Evolutionary conservation across 1,139 yeast species (phyloP).

Genomic region (Blastobotrys elegans): DNA sequence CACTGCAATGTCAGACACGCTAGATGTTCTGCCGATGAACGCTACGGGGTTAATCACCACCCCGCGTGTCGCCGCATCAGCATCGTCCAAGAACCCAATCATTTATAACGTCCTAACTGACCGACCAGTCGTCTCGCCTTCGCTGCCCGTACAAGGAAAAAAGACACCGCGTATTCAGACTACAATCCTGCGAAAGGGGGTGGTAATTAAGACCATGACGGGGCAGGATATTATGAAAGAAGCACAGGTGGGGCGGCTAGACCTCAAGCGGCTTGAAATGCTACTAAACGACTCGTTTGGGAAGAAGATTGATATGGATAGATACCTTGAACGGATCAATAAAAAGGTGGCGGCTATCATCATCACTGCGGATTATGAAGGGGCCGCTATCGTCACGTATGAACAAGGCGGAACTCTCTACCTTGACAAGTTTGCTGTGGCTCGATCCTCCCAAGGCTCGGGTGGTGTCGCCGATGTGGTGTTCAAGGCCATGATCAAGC

Average conservation of each 20-base stretch:
- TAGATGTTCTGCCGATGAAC: conserved; percentile 43
- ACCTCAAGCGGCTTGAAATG: conserved; percentile 49
- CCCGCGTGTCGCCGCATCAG: conserved; percentile 40
- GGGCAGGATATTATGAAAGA: conserved; percentile 44
- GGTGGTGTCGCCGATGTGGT: conserved; percentile 92
- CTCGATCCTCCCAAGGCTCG: conserved; percentile 77
- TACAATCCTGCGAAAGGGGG: conserved; percentile 74
- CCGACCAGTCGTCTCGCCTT: conserved; percentile 86
- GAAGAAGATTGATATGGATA: conserved; percentile 55
- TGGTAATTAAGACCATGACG: conserved; percentile 41
- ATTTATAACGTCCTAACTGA: conserved; percentile 87
- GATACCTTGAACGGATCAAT: conserved; percentile 62
- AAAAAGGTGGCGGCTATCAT: conserved; percentile 67
- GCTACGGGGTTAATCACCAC: conserved; percentile 52
- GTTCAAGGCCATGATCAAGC: conserved; percentile 67
- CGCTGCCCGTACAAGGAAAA: conserved; percentile 60
- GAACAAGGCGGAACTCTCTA: conserved; percentile 53
- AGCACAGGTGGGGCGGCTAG: conserved; percentile 46
- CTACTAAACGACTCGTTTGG: conserved; percentile 80
- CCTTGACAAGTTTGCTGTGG: conserved; percentile 88
- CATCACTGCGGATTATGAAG: conserved; percentile 91
- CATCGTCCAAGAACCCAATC: conserved; percentile 58
- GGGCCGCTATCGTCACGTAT: conserved; percentile 88
- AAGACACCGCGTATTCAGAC: conserved; percentile 67
- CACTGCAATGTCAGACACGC: conserved; percentile 45